These are phyloP conservation scores for Mycena latifolia DNA, from an alignment of 768 basidiomycete species.

Conservation along the genomic window DNA sequence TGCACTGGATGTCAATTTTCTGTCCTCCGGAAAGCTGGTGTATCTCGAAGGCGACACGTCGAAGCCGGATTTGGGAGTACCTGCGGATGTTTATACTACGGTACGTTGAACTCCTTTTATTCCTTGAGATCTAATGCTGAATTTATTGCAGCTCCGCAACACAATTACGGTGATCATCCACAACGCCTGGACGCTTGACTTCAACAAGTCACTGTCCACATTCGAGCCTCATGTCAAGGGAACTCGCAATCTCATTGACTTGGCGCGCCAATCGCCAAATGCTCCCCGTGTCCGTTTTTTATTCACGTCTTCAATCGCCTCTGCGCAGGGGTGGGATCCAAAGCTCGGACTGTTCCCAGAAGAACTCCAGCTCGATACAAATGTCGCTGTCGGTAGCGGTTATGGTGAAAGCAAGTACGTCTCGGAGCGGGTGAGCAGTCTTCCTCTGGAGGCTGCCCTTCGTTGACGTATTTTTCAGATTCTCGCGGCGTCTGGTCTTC, in stretches of 20 bases:
- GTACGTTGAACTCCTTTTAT: constrained; percentile 34
- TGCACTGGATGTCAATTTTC: constrained; percentile 43
- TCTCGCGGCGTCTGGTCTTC: constrained; percentile 46
- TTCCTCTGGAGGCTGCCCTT: background rate
- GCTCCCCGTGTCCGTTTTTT: constrained; percentile 34
- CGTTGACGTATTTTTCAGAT: constrained; percentile 39
- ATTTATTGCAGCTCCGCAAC: constrained; percentile 40
- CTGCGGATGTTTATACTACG: constrained; percentile 42
- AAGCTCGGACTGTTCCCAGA: constrained; percentile 48
- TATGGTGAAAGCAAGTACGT: constrained; percentile 52
- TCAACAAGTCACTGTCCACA: constrained; percentile 56
- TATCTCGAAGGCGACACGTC: constrained; percentile 48
- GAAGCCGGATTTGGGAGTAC: constrained; percentile 41
- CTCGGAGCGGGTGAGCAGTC: constrained; percentile 44
- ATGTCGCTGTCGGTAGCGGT: constrained; percentile 44
- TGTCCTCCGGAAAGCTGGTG: constrained; percentile 47
- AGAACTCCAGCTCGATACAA: constrained; percentile 42
- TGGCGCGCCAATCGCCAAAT: constrained; percentile 30
- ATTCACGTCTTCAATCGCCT: constrained; percentile 41
- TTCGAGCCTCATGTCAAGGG: constrained; percentile 57
- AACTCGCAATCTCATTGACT: constrained; percentile 50
- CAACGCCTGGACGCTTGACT: constrained; percentile 62
- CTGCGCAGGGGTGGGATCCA: constrained; percentile 38
- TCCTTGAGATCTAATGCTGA: background rate
- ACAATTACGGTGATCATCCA: constrained; percentile 29